phyloP scores from a whole-genome alignment of 768 basidiomycete genomes.

The Calocybe cyanea region DNA sequence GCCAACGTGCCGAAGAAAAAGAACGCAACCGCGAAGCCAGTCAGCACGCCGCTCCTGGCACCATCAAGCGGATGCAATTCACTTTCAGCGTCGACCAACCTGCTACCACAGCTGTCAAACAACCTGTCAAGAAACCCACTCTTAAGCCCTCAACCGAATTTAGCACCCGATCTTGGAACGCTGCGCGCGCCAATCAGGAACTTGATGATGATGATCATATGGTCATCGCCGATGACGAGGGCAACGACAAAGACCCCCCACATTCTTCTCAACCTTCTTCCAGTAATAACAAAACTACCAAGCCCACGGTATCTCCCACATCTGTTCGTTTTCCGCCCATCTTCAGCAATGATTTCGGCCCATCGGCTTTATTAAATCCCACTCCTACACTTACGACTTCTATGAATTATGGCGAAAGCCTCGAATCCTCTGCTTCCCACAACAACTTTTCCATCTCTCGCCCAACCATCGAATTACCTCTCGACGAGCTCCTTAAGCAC shows the following conservation, averaged over 20 bases:
- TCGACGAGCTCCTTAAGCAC: conserved; percentile 73
- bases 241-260: conserved; percentile 34
- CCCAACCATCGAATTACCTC: conserved; percentile 80
- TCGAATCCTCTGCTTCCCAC: conserved; percentile 41
- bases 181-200: conserved; percentile 26
- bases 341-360: conserved; percentile 74
- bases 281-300: conserved; percentile 21
- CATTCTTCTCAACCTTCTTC: conserved; percentile 15
- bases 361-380: conserved; percentile 67
- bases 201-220: conserved; percentile 12
- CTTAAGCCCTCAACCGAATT: conserved; percentile 64
- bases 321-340: conserved; percentile 69
- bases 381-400: conserved; percentile 62
- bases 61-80: conserved; percentile 87
- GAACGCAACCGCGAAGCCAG: conserved; percentile 75
- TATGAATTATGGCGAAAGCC: conserved; percentile 78
- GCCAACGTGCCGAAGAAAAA: conserved; percentile 76
- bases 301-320: conserved; percentile 14
- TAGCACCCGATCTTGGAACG: conserved; percentile 33
- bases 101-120: conserved; percentile 39
- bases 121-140: conserved; percentile 60
- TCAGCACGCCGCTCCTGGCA: conserved; percentile 60
- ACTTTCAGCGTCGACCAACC: conserved; percentile 83
- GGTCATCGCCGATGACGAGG: conserved; percentile 21
- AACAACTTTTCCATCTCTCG: conserved; percentile 62